Evolutionary conservation across 2,329 filamentous ascomycete genomes (phyloP).

Genomic region (Aspergillus aculeatinus): DNA sequence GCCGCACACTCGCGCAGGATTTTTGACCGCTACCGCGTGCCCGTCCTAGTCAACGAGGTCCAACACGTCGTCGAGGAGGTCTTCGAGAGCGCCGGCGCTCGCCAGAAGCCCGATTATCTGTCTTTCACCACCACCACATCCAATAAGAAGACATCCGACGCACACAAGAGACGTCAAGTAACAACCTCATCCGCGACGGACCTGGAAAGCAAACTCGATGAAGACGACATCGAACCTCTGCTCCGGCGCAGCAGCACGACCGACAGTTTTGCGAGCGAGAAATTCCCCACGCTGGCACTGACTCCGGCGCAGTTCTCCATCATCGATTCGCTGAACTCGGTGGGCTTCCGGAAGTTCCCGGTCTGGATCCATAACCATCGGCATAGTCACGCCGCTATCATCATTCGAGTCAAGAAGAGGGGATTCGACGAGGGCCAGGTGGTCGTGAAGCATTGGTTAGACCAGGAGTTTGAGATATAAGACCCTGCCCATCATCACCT

Average conservation of each 20-base stretch:
- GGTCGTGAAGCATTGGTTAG: slow-evolving; percentile 78
- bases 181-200: not conserved
- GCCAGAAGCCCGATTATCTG: slow-evolving; percentile 71
- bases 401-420: slow-evolving; percentile 68
- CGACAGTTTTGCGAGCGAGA: not conserved
- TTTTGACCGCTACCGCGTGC: slow-evolving; percentile 70
- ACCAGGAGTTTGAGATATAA: slow-evolving; percentile 67
- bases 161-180: not conserved
- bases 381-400: slow-evolving; percentile 90
- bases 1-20: slow-evolving; percentile 66
- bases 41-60: slow-evolving; percentile 72
- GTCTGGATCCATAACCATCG: slow-evolving; percentile 59
- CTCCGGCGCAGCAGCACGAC: not conserved
- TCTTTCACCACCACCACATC: slow-evolving; percentile 39
- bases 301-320: slow-evolving; percentile 80
- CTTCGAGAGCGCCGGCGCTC: slow-evolving; percentile 69
- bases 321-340: slow-evolving; percentile 70
- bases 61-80: slow-evolving; percentile 74
- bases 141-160: not conserved
- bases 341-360: slow-evolving; percentile 59
- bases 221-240: not conserved
- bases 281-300: slow-evolving; percentile 71
- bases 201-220: not conserved
- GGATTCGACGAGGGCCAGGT: slow-evolving; percentile 73
- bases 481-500: not conserved